Evolutionary conservation across 2,329 filamentous ascomycete genomes (phyloP), one percentile per base, ranked within the genome.

Genomic region (Decorospora gaudefroyi): DNA sequence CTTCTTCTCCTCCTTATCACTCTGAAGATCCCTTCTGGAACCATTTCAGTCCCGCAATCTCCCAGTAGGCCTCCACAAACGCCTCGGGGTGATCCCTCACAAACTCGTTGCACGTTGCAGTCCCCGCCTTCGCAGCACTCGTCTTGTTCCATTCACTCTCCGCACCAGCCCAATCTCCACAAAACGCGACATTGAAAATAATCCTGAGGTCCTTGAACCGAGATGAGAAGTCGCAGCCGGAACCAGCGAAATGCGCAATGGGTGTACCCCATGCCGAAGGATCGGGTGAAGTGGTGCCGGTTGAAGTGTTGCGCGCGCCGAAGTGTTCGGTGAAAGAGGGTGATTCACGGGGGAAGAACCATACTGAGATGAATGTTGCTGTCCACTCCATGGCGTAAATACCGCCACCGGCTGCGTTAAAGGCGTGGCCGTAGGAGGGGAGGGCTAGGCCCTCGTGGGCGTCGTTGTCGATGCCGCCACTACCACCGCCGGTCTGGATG

Each of bases 111-210:
- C 68, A 72, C 4, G 51, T 84, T 25, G 67, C 49, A 0, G 81
- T 85, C 42, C 81, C 74, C 16, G 65, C 69, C 40, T 59, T 66
- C 6, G 37, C 40, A 10, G 37, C 43, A 41, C 64, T 65, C 3
- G 35, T 37, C 17, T 69, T 57, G 27, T 64, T 61, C 85, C 86
- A 95, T n/a, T n/a, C n/a, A n/a, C n/a, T n/a, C 30, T 84, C 58
- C 23, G 51, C 59, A n/a, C 77, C 77, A 8, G 77, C 78, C 77
- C 78, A 81, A 30, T 76, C 72, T 26, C 78, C 78, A 39, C 78
- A 80, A 56, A 80, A 79, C 1, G 75, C 72, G 0, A 70, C 75
- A 56, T 80, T 72, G 40, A 81, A 71, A 22, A 79, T 65, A 33
- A 70, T 51, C 16, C 50, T 55, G 28, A 65, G 49, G 22, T 65